Evolutionary conservation across 768 basidiomycete genomes (phyloP).

Genomic region (Termitomyces sp.): DNA sequence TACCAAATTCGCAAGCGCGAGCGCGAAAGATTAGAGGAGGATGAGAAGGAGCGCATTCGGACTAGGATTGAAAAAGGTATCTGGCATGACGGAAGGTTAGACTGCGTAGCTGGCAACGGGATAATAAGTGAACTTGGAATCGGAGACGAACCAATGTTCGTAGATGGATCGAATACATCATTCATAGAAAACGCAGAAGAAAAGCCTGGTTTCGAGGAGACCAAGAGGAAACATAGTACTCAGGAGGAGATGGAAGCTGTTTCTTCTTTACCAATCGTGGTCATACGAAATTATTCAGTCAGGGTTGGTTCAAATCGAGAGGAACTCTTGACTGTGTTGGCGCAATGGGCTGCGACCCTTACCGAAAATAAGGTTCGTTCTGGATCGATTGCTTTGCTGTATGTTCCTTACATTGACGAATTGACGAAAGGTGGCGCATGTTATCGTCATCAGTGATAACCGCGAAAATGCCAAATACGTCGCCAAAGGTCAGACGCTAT

Average conservation of each 20-base stretch:
- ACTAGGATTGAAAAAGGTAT: conserved; percentile 53
- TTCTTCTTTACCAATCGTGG: conserved; percentile 72
- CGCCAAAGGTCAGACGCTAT: conserved; percentile 57
- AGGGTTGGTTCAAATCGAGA: conserved; percentile 54
- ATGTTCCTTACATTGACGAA: background rate
- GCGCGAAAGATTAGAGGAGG: conserved; percentile 28
- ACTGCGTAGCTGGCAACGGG: conserved; percentile 82
- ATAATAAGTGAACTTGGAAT: conserved; percentile 81
- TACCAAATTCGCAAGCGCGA: conserved; percentile 31
- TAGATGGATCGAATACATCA: background rate
- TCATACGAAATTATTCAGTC: conserved; percentile 74
- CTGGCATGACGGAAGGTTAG: conserved; percentile 86
- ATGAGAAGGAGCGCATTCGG: conserved; percentile 30
- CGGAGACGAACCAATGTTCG: conserved; percentile 59
- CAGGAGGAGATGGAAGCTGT: conserved; percentile 46
- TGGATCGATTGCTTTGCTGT: background rate
- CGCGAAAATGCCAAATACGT: conserved; percentile 82
- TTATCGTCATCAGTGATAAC: conserved; percentile 86
- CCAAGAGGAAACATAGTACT: conserved; percentile 23
- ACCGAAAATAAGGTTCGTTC: conserved; percentile 67
- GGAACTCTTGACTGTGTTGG: conserved; percentile 67
- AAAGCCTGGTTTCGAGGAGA: conserved; percentile 12
- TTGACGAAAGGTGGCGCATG: conserved; percentile 71
- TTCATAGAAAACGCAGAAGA: conserved; percentile 7
- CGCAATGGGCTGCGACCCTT: conserved; percentile 80